Percentiles rank a stretch among this genome's conserved stretches.
These are phyloP conservation scores for Hanseniaspora lachancei DNA, from an alignment of 805 yeast species.

Conservation along the genomic window DNA sequence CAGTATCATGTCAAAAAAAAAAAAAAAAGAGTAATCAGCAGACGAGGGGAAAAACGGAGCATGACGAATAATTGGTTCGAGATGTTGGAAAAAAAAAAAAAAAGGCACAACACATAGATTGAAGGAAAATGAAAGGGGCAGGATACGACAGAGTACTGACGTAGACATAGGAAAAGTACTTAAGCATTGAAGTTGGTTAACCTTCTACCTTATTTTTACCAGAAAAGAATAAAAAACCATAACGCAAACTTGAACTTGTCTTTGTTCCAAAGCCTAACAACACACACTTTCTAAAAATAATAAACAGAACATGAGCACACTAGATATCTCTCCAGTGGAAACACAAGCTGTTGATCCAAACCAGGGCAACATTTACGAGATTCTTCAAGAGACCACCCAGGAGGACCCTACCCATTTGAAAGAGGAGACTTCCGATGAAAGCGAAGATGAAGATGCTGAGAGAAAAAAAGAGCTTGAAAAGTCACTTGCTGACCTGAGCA, in stretches of 20 bases:
- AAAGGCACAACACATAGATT: no score
- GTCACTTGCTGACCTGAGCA: neutral
- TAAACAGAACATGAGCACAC: neutral
- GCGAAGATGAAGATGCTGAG: neutral
- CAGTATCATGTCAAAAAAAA: no score
- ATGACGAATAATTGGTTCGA: no score
- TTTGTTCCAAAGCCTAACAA: neutral
- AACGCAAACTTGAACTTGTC: neutral
- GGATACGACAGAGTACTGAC: no score
- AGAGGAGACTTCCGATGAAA: neutral
- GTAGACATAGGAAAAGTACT: no score
- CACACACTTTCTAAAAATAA: neutral
- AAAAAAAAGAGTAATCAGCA: no score
- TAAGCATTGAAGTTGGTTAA: no score
- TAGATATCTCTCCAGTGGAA: neutral
- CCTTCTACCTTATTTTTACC: no score
- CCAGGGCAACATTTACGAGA: neutral
- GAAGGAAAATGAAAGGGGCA: no score
- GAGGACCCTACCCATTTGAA: neutral
- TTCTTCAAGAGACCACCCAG: neutral
- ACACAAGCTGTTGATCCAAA: neutral
- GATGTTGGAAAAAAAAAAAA: no score
- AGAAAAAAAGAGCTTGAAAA: slow-evolving; percentile 4
- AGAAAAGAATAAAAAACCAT: neutral
- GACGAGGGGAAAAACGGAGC: no score